phyloP scores from a whole-genome alignment of 129 eudicot genomes.

The Erigeron canadensis region DNA sequence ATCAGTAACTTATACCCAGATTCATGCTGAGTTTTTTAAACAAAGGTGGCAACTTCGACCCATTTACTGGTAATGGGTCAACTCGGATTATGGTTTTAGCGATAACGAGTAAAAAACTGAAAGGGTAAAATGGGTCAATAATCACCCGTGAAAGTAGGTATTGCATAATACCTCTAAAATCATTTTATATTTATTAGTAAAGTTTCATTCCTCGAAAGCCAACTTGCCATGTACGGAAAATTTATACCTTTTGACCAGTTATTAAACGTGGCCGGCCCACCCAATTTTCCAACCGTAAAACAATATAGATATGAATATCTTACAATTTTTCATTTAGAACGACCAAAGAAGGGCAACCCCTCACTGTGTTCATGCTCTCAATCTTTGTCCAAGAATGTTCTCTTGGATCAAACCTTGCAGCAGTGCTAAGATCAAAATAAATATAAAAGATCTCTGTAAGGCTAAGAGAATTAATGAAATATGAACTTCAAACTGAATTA shows the following conservation, averaged over 20 bases:
- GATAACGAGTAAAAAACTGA: not conserved
- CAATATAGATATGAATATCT: constrained; percentile 25
- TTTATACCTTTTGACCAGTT: constrained; percentile 3
- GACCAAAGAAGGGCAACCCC: constrained; percentile 70
- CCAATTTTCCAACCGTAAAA: not conserved
- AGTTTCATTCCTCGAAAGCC: not conserved
- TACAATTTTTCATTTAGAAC: constrained; percentile 78
- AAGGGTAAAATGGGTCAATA: not conserved
- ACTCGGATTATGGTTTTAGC: not conserved
- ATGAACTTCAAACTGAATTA: not conserved
- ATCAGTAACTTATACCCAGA: constrained; percentile 2
- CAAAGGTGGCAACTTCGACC: not conserved
- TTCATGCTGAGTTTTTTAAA: not conserved
- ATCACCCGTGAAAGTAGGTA: no score
- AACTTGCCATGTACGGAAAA: not conserved
- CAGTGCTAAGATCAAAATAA: constrained; percentile 47
- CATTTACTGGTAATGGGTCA: not conserved
- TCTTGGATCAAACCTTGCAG: constrained; percentile 92
- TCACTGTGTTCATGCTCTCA: constrained; percentile 53
- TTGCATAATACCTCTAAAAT: not conserved
- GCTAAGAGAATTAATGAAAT: not conserved
- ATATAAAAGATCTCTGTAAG: not conserved
- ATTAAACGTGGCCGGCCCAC: not conserved
- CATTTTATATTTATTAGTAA: not conserved
- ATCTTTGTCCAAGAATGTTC: constrained; percentile 78